Evolutionary conservation across 2,329 filamentous ascomycete species (phyloP).

Genomic region (Ambrosiella xylebori): DNA sequence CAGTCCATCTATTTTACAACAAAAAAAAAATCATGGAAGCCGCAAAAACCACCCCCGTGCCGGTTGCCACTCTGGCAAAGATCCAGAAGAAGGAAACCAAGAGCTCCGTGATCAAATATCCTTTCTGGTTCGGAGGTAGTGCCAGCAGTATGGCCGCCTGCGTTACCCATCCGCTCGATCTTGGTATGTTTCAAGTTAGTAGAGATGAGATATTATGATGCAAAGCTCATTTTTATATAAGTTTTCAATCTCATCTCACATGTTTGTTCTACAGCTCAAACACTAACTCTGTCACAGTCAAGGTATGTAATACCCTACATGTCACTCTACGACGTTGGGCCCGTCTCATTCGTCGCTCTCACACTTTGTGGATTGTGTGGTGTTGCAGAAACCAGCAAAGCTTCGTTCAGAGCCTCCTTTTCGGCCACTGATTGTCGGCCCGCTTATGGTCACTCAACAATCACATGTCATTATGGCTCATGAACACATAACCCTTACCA

Average conservation of each 20-base stretch:
- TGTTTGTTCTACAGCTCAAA: constrained; percentile 15
- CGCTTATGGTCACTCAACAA: not conserved
- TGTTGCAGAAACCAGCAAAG: constrained; percentile 1
- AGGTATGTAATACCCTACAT: constrained; percentile 21
- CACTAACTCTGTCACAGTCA: constrained; percentile 26
- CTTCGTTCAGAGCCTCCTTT: constrained; percentile 7
- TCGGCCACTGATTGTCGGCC: not conserved
- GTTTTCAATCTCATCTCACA: not conserved
- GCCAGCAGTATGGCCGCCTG: constrained; percentile 81
- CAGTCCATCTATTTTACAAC: not conserved
- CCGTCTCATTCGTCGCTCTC: not conserved
- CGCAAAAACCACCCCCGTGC: not conserved
- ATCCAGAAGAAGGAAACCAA: constrained; percentile 15
- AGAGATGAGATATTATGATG: not conserved
- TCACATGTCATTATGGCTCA: constrained; percentile 1
- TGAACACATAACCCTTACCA: not conserved
- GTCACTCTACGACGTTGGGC: not conserved
- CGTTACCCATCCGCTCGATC: constrained; percentile 84
- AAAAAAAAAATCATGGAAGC: constrained; percentile 6
- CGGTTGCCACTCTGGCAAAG: not conserved
- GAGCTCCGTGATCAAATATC: constrained; percentile 40
- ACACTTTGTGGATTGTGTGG: not conserved
- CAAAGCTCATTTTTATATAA: not conserved
- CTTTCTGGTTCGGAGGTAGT: constrained; percentile 94
- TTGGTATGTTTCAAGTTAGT: constrained; percentile 41